These are phyloP conservation scores for Gentiana macrophylla DNA, from an alignment of 257 asterid species.

Conservation along the genomic window DNA sequence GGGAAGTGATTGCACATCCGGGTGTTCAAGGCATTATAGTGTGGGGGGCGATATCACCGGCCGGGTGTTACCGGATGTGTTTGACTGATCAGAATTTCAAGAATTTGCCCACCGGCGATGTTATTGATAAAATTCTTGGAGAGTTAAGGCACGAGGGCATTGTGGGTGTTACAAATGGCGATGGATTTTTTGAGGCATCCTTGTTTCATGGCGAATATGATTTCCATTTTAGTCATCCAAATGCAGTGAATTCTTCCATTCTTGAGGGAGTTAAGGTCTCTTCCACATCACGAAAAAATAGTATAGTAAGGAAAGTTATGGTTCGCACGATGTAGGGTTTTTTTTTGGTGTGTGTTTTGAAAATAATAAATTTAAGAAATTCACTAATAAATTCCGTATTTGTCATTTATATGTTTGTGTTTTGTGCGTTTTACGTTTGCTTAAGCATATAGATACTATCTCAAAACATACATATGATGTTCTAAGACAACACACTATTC, in stretches of 20 bases:
- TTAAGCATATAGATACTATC: no score
- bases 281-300: neutral
- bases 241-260: neutral
- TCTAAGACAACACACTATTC: no score
- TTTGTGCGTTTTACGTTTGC: no score
- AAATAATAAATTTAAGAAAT: no score
- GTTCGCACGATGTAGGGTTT: no score
- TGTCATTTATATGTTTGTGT: no score
- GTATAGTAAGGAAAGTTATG: no score
- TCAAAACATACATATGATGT: no score
- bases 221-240: constrained; percentile 24
- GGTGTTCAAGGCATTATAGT: constrained; percentile 31
- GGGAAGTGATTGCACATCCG: constrained; percentile 38
- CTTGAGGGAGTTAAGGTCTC: constrained; percentile 6
- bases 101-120: constrained; percentile 43
- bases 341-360: no score
- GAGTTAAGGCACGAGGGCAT: constrained; percentile 8
- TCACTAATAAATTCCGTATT: no score
- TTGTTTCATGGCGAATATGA: constrained; percentile 53
- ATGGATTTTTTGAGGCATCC: constrained; percentile 31
- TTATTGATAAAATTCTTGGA: constrained; percentile 25
- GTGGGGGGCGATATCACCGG: constrained; percentile 49
- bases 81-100: constrained; percentile 43
- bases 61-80: constrained; percentile 55
- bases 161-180: constrained; percentile 19